These are phyloP conservation scores for Myxozyma neglecta DNA, from an alignment of 805 yeast species.

Conservation along the genomic window DNA sequence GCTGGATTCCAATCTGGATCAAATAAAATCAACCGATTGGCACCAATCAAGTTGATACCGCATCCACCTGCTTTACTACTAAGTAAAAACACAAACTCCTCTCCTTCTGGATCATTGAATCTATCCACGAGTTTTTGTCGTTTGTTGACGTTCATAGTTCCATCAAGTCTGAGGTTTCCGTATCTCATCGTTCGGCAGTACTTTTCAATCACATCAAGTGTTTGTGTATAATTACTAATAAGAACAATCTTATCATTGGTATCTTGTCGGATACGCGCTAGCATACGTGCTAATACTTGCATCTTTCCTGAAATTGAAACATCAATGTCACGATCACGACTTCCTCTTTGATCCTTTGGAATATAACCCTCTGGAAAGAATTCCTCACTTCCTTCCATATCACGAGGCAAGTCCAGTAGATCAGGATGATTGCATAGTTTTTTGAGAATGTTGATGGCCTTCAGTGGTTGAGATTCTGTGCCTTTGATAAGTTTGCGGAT, in stretches of 20 bases:
- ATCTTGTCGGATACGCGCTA: constrained; percentile 69
- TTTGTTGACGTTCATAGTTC: constrained; percentile 87
- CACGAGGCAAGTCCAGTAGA: constrained; percentile 70
- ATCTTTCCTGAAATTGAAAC: constrained; percentile 87
- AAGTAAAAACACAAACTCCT: constrained; percentile 82
- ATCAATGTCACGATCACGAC: constrained; percentile 71
- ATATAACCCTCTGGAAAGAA: constrained; percentile 72
- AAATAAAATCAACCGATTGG: constrained; percentile 80
- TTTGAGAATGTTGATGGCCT: constrained; percentile 84
- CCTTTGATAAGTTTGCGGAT: constrained; percentile 64
- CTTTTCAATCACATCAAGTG: constrained; percentile 83
- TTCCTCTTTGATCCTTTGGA: constrained; percentile 46
- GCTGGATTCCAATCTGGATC: constrained; percentile 99
- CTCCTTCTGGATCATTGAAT: constrained; percentile 86
- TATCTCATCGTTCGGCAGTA: constrained; percentile 74
- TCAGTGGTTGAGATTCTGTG: constrained; percentile 75
- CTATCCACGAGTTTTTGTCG: constrained; percentile 89
- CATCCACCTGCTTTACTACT: constrained; percentile 99
- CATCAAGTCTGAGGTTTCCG: constrained; percentile 83
- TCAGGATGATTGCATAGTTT: constrained; percentile 95
- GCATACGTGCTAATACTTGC: constrained; percentile 70
- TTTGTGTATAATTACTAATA: constrained; percentile 92
- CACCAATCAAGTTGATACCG: constrained; percentile 96
- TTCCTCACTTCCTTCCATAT: constrained; percentile 64
- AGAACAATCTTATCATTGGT: constrained; percentile 94